Conservation (phyloP, 805 yeast genomes). For the Candida cerambycidarum region DNA sequence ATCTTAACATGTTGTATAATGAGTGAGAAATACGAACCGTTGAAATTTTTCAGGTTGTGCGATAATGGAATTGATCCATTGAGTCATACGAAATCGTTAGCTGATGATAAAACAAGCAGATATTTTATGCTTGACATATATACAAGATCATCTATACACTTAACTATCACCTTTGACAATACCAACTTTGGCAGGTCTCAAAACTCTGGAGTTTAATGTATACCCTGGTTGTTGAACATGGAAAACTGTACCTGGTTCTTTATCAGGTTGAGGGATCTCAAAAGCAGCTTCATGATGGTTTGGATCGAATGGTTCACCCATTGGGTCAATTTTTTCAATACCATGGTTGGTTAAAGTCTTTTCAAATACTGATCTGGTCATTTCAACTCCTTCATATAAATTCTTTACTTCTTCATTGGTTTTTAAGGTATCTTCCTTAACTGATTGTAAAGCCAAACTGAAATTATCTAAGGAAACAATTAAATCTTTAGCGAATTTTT, state of each 20-base stretch:
- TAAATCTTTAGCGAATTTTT: slow-evolving; percentile 87
- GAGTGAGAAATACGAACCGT: not conserved
- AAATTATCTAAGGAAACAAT: slow-evolving; percentile 89
- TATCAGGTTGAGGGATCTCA: slow-evolving; percentile 81
- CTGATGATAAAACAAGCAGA: not conserved
- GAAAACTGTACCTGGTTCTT: slow-evolving; percentile 90
- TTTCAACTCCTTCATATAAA: slow-evolving; percentile 82
- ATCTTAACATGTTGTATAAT: slow-evolving; percentile 6
- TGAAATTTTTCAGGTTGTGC: slow-evolving; percentile 3
- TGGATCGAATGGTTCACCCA: slow-evolving; percentile 86
- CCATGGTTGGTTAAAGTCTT: slow-evolving; percentile 83
- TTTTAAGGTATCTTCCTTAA: slow-evolving; percentile 59
- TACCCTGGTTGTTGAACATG: slow-evolving; percentile 91
- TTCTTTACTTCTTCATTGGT: slow-evolving; percentile 65
- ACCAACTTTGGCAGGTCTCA: slow-evolving; percentile 96
- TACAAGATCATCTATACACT: slow-evolving; percentile 10
- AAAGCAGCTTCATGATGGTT: slow-evolving; percentile 91
- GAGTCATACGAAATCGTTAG: not conserved
- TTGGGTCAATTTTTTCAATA: slow-evolving; percentile 72
- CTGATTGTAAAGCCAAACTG: slow-evolving; percentile 77
- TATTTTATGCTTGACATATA: slow-evolving; percentile 1
- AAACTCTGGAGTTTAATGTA: slow-evolving; percentile 79
- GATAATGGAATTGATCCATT: slow-evolving; percentile 5
- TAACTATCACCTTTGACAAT: slow-evolving; percentile 61
- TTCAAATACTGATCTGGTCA: slow-evolving; percentile 85